Conservation (phyloP, 306 rosid species). For the Castanea sativa region DNA sequence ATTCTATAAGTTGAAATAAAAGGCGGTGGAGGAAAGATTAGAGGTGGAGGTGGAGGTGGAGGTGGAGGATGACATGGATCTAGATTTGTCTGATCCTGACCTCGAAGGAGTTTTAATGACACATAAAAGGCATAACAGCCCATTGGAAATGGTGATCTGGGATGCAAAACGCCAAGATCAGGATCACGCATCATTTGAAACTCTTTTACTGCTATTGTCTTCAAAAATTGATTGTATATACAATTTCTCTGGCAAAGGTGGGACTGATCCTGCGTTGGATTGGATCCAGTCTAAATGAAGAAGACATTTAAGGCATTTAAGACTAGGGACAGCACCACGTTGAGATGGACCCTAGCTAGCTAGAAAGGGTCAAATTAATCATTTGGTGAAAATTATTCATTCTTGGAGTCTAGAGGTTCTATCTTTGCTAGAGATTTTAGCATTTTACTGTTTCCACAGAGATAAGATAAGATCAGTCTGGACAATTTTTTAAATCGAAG, state of each 20-base stretch:
- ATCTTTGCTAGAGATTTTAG: slow-evolving; percentile 32
- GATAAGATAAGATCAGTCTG: not conserved
- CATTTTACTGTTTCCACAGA: too few relatives aligned
- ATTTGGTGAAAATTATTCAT: slow-evolving; percentile 16
- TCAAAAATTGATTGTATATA: slow-evolving; percentile 26
- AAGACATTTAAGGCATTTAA: slow-evolving; percentile 1
- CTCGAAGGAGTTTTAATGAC: too few relatives aligned
- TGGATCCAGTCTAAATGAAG: not conserved
- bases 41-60: too few relatives aligned
- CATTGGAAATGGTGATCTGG: too few relatives aligned
- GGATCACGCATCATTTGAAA: too few relatives aligned
- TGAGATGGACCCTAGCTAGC: slow-evolving; percentile 57
- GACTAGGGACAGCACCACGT: slow-evolving; percentile 27
- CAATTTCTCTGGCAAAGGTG: slow-evolving; percentile 41
- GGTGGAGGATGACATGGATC: too few relatives aligned
- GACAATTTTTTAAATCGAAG: not conserved
- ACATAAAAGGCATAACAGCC: too few relatives aligned
- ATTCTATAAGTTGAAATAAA: too few relatives aligned
- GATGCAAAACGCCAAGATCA: too few relatives aligned
- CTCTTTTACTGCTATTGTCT: too few relatives aligned
- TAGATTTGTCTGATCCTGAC: too few relatives aligned
- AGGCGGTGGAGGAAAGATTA: too few relatives aligned
- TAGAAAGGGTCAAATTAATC: slow-evolving; percentile 26
- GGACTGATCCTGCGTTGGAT: slow-evolving; percentile 41
- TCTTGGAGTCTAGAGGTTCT: not conserved